A percentile compares a stretch with the other conserved stretches of the same genome.
Evolutionary conservation across 495 filamentous ascomycete species (phyloP).

Genomic region (Talaromyces nanjingensis): DNA sequence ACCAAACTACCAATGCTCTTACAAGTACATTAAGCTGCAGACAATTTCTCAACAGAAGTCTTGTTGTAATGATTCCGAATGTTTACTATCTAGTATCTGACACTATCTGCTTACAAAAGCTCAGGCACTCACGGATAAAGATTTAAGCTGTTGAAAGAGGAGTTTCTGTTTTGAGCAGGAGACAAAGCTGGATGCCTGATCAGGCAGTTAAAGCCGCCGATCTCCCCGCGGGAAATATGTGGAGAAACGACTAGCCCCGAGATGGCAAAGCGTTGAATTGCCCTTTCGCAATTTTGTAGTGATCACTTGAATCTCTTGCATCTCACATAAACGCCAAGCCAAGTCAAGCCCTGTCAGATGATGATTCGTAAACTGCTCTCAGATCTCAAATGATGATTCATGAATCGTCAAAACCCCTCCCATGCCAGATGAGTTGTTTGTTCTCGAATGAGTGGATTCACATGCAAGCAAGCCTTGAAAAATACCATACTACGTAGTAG

Average conservation of each 20-base stretch:
- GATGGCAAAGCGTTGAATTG: neutral
- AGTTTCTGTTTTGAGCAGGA: constrained; percentile 1
- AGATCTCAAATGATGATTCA: neutral
- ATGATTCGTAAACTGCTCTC: neutral
- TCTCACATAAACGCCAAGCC: neutral
- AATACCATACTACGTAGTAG: too few relatives aligned
- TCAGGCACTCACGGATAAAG: neutral
- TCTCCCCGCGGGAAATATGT: neutral
- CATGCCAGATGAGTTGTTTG: neutral
- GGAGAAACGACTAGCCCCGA: neutral
- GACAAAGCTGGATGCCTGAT: constrained; percentile 2
- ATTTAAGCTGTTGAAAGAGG: neutral
- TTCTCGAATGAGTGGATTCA: neutral
- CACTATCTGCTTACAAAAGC: too few relatives aligned
- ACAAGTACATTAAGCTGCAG: neutral
- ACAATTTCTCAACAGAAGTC: too few relatives aligned
- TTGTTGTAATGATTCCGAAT: too few relatives aligned
- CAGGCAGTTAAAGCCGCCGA: neutral
- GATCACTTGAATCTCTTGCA: neutral
- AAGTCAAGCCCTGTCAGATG: neutral
- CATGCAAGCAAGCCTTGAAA: neutral
- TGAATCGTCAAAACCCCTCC: neutral
- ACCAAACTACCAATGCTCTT: neutral
- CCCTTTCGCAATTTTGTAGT: too few relatives aligned
- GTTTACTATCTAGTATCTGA: too few relatives aligned